These are phyloP conservation scores for Trypanosoma theileri DNA, from an alignment of 208 protist genomes.

Conservation along the genomic window DNA sequence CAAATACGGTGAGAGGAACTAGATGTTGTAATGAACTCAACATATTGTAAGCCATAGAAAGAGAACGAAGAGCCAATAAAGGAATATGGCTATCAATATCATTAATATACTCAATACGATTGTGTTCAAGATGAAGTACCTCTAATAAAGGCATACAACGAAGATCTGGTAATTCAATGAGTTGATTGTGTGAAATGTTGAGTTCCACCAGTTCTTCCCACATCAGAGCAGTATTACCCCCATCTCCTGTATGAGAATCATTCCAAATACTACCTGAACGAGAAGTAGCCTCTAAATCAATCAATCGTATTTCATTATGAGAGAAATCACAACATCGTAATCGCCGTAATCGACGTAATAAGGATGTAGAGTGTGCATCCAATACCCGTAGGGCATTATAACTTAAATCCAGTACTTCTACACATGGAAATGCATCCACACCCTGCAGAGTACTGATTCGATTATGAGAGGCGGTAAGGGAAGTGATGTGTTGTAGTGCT, in stretches of 20 bases:
- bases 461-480: slow-evolving; percentile 71
- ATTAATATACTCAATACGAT: slow-evolving; percentile 57
- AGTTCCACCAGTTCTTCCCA: slow-evolving; percentile 42
- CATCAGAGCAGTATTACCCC: background rate
- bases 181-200: slow-evolving; percentile 77
- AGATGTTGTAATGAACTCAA: slow-evolving; percentile 34
- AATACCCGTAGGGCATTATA: slow-evolving; percentile 69
- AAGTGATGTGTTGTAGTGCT: slow-evolving; percentile 50
- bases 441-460: slow-evolving; percentile 52
- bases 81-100: slow-evolving; percentile 67
- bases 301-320: slow-evolving; percentile 55
- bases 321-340: slow-evolving; percentile 65
- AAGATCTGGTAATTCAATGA: slow-evolving; percentile 77
- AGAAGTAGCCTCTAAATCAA: slow-evolving; percentile 43
- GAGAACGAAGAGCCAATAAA: slow-evolving; percentile 46
- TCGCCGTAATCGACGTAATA: slow-evolving; percentile 48
- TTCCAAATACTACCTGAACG: background rate
- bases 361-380: slow-evolving; percentile 48
- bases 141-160: slow-evolving; percentile 61
- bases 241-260: background rate
- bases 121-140: slow-evolving; percentile 70
- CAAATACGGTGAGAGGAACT: slow-evolving; percentile 64
- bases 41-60: slow-evolving; percentile 54
- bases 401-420: slow-evolving; percentile 78
- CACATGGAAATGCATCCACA: slow-evolving; percentile 53